phyloP scores from a whole-genome alignment of 2,329 filamentous ascomycete species.

The Scedosporium boydii region DNA sequence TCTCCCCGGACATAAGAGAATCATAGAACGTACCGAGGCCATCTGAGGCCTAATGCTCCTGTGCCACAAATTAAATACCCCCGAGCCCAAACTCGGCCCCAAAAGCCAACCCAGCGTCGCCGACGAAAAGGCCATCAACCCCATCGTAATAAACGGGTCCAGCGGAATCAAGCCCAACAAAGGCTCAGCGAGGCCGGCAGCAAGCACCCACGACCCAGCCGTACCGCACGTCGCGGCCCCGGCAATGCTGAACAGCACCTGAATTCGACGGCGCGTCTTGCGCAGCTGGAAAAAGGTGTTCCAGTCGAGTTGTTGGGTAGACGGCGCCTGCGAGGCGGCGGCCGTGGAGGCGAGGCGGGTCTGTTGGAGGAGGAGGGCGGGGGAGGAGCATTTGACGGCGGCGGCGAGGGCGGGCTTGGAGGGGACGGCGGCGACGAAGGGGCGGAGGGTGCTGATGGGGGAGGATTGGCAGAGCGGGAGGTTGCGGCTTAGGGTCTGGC shows the following conservation, averaged over 20 bases:
- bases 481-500: neutral
- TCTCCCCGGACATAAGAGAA: too few relatives aligned
- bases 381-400: slow-evolving; percentile 12
- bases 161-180: slow-evolving; percentile 64
- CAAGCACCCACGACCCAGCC: slow-evolving; percentile 55
- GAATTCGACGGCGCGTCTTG: slow-evolving; percentile 73
- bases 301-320: slow-evolving; percentile 61
- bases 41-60: slow-evolving; percentile 63
- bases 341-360: slow-evolving; percentile 7
- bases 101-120: slow-evolving; percentile 79
- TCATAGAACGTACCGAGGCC: slow-evolving; percentile 44
- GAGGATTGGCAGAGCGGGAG: neutral
- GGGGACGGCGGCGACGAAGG: slow-evolving; percentile 11
- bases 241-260: slow-evolving; percentile 65
- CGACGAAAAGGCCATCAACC: slow-evolving; percentile 66
- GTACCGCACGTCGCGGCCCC: slow-evolving; percentile 54
- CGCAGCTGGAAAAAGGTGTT: slow-evolving; percentile 88
- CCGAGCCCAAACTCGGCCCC: slow-evolving; percentile 73
- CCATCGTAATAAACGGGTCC: slow-evolving; percentile 80
- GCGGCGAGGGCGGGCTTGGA: neutral
- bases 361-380: slow-evolving; percentile 11
- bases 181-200: slow-evolving; percentile 62
- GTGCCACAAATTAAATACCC: slow-evolving; percentile 69
- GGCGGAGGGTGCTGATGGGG: slow-evolving; percentile 9
- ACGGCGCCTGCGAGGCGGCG: slow-evolving; percentile 16